Evolutionary conservation across 1,139 yeast species (phyloP).

Genomic region (Nematodospora anomalae): DNA sequence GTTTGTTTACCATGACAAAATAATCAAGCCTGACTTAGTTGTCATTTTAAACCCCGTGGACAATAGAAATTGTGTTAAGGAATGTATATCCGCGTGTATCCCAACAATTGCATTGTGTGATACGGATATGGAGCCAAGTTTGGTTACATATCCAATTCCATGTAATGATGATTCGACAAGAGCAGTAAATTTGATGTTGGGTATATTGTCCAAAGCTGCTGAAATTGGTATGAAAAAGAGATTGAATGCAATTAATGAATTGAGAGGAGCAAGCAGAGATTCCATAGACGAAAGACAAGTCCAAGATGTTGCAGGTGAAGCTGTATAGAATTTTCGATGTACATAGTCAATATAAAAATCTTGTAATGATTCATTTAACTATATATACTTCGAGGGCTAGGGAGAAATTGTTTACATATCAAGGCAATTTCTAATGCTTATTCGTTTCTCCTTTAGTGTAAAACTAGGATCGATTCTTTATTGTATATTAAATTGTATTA

Average conservation of each 20-base stretch:
- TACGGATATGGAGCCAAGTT: conserved; percentile 87
- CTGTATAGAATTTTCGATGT: background rate
- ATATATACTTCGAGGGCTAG: conserved; percentile 9
- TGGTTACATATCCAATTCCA: conserved; percentile 92
- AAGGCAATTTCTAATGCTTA: too few species aligned
- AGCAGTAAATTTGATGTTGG: conserved; percentile 73
- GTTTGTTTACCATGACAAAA: conserved; percentile 38
- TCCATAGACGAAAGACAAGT: conserved; percentile 1
- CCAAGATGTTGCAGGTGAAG: background rate
- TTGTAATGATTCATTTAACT: conserved; percentile 7
- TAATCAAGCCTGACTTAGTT: conserved; percentile 84
- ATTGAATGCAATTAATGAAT: conserved; percentile 33
- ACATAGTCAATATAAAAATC: background rate
- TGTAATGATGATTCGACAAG: conserved; percentile 94
- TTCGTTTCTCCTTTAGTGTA: too few species aligned
- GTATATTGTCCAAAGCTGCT: conserved; percentile 84
- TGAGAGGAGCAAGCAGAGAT: conserved; percentile 4
- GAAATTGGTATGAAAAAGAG: conserved; percentile 70
- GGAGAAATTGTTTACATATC: too few species aligned
- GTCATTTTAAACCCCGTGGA: conserved; percentile 87
- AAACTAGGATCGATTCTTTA: too few species aligned
- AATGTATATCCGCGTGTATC: conserved; percentile 77
- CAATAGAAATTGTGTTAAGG: conserved; percentile 76
- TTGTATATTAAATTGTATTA: too few species aligned
- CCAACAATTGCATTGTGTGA: conserved; percentile 95